phyloP scores from a whole-genome alignment of 202 grass and related monocot species.

The Miscanthus sacchariflorus region DNA sequence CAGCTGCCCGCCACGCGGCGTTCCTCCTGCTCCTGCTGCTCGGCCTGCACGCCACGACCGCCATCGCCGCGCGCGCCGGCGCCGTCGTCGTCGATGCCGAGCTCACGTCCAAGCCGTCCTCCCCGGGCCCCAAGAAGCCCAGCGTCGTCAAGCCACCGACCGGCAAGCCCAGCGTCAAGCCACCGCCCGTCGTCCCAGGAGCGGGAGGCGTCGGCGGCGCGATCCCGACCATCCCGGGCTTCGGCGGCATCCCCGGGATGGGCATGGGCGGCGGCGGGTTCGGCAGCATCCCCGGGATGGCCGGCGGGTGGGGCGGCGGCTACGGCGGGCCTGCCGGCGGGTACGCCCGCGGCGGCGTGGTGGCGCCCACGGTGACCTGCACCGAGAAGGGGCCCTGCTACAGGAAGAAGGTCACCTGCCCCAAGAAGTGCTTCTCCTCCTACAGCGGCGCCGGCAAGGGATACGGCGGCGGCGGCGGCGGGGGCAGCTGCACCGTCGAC shows the following conservation, averaged over 20 bases:
- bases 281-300: constrained; percentile 55
- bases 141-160: not conserved
- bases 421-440: constrained; percentile 86
- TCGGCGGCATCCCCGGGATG: constrained; percentile 49
- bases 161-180: constrained; percentile 3
- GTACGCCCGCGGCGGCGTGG: constrained; percentile 63
- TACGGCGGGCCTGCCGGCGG: constrained; percentile 69
- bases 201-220: not conserved
- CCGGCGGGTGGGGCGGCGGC: constrained; percentile 78
- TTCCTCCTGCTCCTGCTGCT: constrained; percentile 31
- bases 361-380: constrained; percentile 74
- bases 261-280: constrained; percentile 39
- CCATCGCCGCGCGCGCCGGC: constrained; percentile 33
- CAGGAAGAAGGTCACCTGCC: constrained; percentile 85
- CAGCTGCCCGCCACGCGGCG: not conserved
- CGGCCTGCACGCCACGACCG: not conserved
- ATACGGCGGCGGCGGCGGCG: constrained; percentile 74
- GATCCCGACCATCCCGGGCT: constrained; percentile 58
- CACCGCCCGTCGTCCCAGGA: not conserved
- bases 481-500: constrained; percentile 86
- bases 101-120: constrained; percentile 26
- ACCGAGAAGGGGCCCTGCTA: constrained; percentile 84
- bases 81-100: not conserved
- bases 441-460: constrained; percentile 78
- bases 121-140: not conserved